Base-by-base conservation (phyloP, 331 rosid species). In the Cydonia oblonga region DNA sequence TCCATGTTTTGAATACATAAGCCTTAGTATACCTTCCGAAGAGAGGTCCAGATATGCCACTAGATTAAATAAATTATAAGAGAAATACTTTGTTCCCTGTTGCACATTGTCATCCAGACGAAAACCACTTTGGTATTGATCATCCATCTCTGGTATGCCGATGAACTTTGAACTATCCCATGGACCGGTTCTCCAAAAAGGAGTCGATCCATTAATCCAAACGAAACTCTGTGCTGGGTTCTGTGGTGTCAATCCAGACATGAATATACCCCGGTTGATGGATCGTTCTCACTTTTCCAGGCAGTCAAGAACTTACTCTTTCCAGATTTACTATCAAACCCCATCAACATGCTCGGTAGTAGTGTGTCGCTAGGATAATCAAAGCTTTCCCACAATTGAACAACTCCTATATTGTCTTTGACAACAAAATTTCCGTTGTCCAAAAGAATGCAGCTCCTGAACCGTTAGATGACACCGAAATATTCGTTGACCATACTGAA, bases 151-250 rank as follows among this genome's bases (percentile, higher is more conserved):
- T 0, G 77, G 73, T 18, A 58, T 20, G 5, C 78, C 81, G 4
- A 28, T 7, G 44, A 78, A 78, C 78, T 15, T 72, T 4, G 64
- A 29, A 2, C 30, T 66, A 35, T 66, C 69, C 78, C 78, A 78
- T 18, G 78, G 82, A 5, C 78, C 78, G 10, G 49, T 72, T 72
- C 82, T 72, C 70, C 74, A 58, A 7, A 1, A 61, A 5, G 70
- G 82, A 44, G 16, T 67, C 32, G 66, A 24, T 58, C 57, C 76
- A 53, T 62, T 75, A 4, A 40, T 62, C 76, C 71, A 51, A 62
- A 63, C 1, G 29, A 76, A 24, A 19, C 62, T 6, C 56, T 70
- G 49, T 18, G 80, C 49, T 4, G 75, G 80, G 4, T 18, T 23
- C 42, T 69, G 10, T 1, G 9, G 51, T 3, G 75, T 2, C 5